These are phyloP conservation scores for Leccinellum luteum DNA, from an alignment of 768 basidiomycete species.

Conservation along the genomic window DNA sequence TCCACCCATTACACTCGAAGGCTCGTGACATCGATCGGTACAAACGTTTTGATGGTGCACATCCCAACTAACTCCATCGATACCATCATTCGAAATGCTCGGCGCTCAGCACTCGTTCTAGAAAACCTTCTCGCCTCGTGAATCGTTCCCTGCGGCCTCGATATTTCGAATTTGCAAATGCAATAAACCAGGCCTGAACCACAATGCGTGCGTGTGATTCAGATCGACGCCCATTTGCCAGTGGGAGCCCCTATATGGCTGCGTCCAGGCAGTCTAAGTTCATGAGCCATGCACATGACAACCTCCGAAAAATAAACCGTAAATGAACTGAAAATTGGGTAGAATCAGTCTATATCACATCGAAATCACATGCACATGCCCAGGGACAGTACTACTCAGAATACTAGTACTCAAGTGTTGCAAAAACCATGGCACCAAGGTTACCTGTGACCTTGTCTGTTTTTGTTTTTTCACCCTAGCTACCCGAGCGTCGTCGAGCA, in stretches of 20 bases:
- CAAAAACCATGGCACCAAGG: no score
- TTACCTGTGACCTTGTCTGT: no score
- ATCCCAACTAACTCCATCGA: background rate
- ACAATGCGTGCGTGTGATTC: background rate
- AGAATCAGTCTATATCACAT: no score
- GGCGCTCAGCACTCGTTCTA: background rate
- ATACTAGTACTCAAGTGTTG: no score
- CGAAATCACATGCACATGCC: no score
- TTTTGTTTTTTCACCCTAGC: background rate
- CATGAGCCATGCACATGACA: no score
- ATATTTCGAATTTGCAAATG: background rate
- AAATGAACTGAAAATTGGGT: no score
- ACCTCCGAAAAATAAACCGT: no score
- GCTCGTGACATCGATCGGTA: background rate
- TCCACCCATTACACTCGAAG: background rate
- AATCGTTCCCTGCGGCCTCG: background rate
- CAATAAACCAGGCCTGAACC: background rate
- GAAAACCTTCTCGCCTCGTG: background rate
- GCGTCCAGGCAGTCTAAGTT: no score
- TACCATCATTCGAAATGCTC: background rate
- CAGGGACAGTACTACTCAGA: no score
- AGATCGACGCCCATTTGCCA: background rate
- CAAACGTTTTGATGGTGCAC: background rate
- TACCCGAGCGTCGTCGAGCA: no score
- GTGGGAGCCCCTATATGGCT: no score